Conservation (phyloP, 2,329 filamentous ascomycete genomes). For the Cordyceps farinosa region DNA sequence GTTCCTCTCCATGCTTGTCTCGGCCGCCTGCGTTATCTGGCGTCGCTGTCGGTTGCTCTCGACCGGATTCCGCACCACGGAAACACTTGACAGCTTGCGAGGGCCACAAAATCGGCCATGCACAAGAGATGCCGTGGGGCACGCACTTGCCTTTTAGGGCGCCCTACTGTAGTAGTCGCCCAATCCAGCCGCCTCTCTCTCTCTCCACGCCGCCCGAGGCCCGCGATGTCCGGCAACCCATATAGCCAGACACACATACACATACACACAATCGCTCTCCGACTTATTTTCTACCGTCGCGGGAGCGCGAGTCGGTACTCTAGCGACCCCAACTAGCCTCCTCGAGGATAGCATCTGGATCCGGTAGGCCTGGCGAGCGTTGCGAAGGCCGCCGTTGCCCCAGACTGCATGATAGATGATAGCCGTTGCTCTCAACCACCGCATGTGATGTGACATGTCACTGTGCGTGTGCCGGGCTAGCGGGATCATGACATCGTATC, state of each 20-base stretch:
- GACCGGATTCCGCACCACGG: background rate
- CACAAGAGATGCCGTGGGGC: constrained; percentile 13
- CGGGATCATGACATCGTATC: constrained; percentile 3
- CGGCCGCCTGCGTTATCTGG: background rate
- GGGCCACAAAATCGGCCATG: constrained; percentile 1
- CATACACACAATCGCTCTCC: background rate
- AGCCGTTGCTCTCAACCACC: background rate
- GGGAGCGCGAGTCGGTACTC: background rate
- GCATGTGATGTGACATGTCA: background rate
- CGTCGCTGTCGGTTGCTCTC: background rate
- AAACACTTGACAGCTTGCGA: constrained; percentile 4
- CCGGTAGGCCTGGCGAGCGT: background rate
- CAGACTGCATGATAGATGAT: background rate
- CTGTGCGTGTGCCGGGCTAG: background rate
- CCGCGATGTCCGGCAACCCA: background rate
- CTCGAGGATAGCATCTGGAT: background rate
- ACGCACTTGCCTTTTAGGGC: constrained; percentile 2
- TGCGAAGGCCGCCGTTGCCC: background rate
- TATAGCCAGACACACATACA: background rate
- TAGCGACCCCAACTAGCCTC: background rate
- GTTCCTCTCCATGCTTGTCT: background rate
- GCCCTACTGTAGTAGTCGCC: background rate
- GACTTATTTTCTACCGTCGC: background rate
- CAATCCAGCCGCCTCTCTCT: background rate
- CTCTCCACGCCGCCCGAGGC: constrained; percentile 3